Percentiles rank a stretch among this genome's conserved stretches.
Conservation (phyloP, 139 green algal species). For the Diplosphaera chodatii region DNA sequence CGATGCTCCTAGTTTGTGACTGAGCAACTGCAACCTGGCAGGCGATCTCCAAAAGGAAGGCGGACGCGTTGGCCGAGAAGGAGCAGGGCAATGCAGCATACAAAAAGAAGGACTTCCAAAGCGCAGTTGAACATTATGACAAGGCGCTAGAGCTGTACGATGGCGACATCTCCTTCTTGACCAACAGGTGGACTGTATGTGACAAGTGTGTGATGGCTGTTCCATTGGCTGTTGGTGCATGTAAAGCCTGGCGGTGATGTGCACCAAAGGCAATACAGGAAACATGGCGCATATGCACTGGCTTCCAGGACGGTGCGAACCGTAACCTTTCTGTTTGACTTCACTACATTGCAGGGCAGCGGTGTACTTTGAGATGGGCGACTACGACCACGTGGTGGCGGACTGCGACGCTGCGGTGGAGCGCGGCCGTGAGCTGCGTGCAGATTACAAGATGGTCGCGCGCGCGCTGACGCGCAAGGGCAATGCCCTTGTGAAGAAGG, state of each 20-base stretch:
- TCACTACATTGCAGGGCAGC: too few relatives aligned
- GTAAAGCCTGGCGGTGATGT: too few relatives aligned
- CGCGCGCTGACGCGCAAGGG: slow-evolving; percentile 85
- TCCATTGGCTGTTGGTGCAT: too few relatives aligned
- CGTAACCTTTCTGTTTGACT: too few relatives aligned
- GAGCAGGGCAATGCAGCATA: slow-evolving; percentile 89
- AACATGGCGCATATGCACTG: too few relatives aligned
- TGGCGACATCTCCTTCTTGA: slow-evolving; percentile 90
- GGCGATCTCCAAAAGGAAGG: slow-evolving; percentile 30
- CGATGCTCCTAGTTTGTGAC: too few relatives aligned
- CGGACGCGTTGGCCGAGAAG: slow-evolving; percentile 66
- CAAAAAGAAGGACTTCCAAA: slow-evolving; percentile 88
- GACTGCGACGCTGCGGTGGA: slow-evolving; percentile 88
- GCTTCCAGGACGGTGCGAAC: too few relatives aligned
- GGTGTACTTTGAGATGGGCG: slow-evolving; percentile 87
- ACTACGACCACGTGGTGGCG: slow-evolving; percentile 70
- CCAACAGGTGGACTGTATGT: slow-evolving; percentile 76
- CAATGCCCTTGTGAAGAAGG: slow-evolving; percentile 79
- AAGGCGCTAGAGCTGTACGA: slow-evolving; percentile 81
- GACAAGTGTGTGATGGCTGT: too few relatives aligned
- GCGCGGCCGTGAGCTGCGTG: slow-evolving; percentile 66
- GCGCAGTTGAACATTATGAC: slow-evolving; percentile 83
- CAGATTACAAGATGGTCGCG: slow-evolving; percentile 91
- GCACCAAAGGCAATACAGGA: too few relatives aligned
- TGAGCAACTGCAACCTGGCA: too few relatives aligned